Conservation (phyloP, 345 rosid species). For the Gossypium ekmanianum region DNA sequence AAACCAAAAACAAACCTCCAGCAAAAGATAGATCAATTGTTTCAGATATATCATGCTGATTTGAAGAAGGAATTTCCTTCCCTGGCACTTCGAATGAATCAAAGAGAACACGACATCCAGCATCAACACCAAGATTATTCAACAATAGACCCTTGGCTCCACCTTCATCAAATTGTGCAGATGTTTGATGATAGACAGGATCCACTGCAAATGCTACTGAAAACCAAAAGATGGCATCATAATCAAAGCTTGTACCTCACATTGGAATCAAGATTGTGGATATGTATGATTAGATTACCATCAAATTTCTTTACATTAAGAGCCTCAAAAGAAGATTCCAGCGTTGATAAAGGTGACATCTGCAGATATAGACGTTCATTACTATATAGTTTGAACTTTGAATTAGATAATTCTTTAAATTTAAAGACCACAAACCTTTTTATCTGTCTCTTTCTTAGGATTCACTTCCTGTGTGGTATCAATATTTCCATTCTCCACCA, state of each 20-base stretch:
- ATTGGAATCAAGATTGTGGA: slow-evolving; percentile 8
- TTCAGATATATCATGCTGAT: slow-evolving; percentile 46
- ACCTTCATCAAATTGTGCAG: slow-evolving; percentile 98
- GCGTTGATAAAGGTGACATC: slow-evolving; percentile 76
- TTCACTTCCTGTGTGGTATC: slow-evolving; percentile 44
- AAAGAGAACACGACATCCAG: slow-evolving; percentile 83
- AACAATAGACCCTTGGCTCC: slow-evolving; percentile 86
- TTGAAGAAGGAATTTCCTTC: slow-evolving; percentile 44
- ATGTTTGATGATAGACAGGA: slow-evolving; percentile 92
- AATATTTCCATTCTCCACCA: slow-evolving; percentile 37
- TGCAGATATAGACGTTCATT: slow-evolving; percentile 39
- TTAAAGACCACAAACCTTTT: slow-evolving; percentile 47
- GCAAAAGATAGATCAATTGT: slow-evolving; percentile 69
- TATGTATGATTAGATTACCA: slow-evolving; percentile 39
- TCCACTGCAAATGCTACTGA: slow-evolving; percentile 92
- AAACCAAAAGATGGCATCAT: slow-evolving; percentile 24
- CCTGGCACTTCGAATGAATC: slow-evolving; percentile 89
- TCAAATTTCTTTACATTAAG: slow-evolving; percentile 87
- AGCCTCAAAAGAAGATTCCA: slow-evolving; percentile 81
- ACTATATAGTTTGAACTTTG: slow-evolving; percentile 15
- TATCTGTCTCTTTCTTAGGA: slow-evolving; percentile 62
- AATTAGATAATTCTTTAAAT: slow-evolving; percentile 2
- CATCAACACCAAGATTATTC: slow-evolving; percentile 87
- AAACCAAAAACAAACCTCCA: slow-evolving; percentile 52
- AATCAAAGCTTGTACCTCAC: slow-evolving; percentile 16